These are phyloP conservation scores for Colletotrichum neosansevieriae DNA, from an alignment of 2,329 filamentous ascomycete species.

Conservation along the genomic window DNA sequence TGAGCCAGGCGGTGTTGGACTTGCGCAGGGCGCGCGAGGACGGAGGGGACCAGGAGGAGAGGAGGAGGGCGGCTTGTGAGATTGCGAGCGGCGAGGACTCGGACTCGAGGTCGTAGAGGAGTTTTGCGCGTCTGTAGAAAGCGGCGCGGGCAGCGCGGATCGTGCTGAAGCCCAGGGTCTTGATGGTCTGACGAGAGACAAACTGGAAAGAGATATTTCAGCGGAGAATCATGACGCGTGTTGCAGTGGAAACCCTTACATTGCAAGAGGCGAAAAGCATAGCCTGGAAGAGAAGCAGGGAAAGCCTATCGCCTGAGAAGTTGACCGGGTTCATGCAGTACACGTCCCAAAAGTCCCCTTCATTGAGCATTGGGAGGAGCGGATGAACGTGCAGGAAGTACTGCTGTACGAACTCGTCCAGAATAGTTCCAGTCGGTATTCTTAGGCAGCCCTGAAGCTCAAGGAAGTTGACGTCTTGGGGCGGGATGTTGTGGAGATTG, in stretches of 20 bases:
- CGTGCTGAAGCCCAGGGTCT: constrained; percentile 56
- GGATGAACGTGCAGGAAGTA: constrained; percentile 63
- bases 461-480: constrained; percentile 61
- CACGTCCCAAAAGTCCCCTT: constrained; percentile 60
- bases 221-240: constrained; percentile 24
- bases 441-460: constrained; percentile 60
- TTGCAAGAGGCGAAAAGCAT: constrained; percentile 60
- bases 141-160: constrained; percentile 58
- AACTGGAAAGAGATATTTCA: constrained; percentile 45
- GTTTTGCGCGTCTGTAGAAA: constrained; percentile 55
- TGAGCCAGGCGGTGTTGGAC: constrained; percentile 62
- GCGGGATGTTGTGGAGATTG: constrained; percentile 50
- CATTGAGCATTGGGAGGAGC: constrained; percentile 56
- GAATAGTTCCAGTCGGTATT: constrained; percentile 54
- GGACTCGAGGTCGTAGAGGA: constrained; percentile 59
- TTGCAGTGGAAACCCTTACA: constrained; percentile 41
- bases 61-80: constrained; percentile 56
- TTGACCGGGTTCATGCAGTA: constrained; percentile 47
- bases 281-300: constrained; percentile 60
- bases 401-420: constrained; percentile 62
- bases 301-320: constrained; percentile 46
- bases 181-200: constrained; percentile 54
- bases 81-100: constrained; percentile 56
- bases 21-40: constrained; percentile 48
- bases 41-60: constrained; percentile 56